Evolutionary conservation across 1,139 yeast genomes (phyloP).

Genomic region (Geotrichum reessii): DNA sequence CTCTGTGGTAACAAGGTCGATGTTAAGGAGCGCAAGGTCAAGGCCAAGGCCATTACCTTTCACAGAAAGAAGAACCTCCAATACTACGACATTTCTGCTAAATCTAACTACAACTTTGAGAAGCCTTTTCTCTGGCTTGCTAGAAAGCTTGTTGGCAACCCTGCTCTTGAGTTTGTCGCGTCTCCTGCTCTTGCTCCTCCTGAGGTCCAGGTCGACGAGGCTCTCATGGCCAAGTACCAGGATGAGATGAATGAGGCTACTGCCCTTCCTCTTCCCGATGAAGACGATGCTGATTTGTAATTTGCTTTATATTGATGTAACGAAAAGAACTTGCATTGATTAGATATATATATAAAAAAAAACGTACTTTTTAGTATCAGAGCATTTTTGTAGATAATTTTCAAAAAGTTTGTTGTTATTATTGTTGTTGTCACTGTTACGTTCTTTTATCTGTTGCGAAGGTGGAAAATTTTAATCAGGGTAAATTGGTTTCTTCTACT

Average conservation of each 20-base stretch:
- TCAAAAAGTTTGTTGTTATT: background rate
- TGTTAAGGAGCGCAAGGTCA: constrained; percentile 98
- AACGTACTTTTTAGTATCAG: background rate
- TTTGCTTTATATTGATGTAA: constrained; percentile 10
- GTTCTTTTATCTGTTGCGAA: background rate
- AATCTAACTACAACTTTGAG: constrained; percentile 98
- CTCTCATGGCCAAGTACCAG: constrained; percentile 95
- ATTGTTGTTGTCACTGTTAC: background rate
- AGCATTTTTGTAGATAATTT: background rate
- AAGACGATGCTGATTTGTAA: constrained; percentile 98
- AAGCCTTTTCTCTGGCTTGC: constrained; percentile 99
- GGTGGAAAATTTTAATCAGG: background rate
- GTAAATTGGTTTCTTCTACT: background rate
- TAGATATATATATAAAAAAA: background rate
- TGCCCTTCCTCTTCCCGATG: constrained; percentile 99
- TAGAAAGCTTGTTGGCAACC: constrained; percentile 97
- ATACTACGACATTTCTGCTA: constrained; percentile 98
- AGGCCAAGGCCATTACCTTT: constrained; percentile 99
- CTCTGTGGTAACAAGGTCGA: constrained; percentile 99
- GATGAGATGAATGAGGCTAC: constrained; percentile 99
- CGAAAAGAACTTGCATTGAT: background rate
- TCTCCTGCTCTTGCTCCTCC: constrained; percentile 99
- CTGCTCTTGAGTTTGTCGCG: constrained; percentile 96
- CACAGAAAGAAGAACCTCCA: constrained; percentile 99
- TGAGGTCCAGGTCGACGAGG: constrained; percentile 95